A percentile compares a stretch with the other conserved stretches of the same genome.
These are phyloP conservation scores for Leccinum broughii DNA, from an alignment of 768 basidiomycete species.

Conservation along the genomic window DNA sequence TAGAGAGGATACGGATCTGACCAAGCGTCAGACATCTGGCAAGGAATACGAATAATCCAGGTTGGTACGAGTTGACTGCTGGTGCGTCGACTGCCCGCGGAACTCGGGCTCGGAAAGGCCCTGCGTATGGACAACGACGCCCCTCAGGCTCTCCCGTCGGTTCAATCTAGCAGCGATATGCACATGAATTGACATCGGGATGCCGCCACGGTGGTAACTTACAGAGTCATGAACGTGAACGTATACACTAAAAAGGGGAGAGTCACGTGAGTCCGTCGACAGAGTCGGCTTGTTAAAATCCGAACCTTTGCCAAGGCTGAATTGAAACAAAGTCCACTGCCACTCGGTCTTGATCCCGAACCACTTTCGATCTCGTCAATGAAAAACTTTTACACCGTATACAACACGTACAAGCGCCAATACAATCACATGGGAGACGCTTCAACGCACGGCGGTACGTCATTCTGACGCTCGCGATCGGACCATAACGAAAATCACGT, in stretches of 20 bases:
- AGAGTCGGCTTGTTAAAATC: not conserved
- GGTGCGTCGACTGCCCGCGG: not conserved
- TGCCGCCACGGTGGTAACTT: not conserved
- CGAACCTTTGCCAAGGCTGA: constrained; percentile 17
- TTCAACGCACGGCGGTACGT: not conserved
- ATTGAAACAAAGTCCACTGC: constrained; percentile 15
- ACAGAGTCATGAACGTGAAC: constrained; percentile 17
- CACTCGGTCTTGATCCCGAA: not conserved
- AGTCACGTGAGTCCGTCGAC: not conserved
- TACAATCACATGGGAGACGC: constrained; percentile 8
- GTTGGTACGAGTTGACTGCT: not conserved
- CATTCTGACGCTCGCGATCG: not conserved
- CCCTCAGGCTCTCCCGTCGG: constrained; percentile 10
- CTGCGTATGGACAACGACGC: not conserved
- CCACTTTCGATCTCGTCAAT: constrained; percentile 6
- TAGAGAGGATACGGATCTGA: not conserved
- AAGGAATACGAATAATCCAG: not conserved
- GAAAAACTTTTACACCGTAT: not conserved
- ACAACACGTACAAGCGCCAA: constrained; percentile 9
- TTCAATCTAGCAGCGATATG: constrained; percentile 8
- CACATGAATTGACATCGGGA: not conserved
- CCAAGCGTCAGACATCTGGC: not conserved
- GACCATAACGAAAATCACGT: not conserved
- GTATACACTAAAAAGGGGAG: constrained; percentile 10
- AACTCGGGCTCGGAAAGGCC: constrained; percentile 1